Conservation (phyloP, 306 rosid genomes). For the Gastrolobium villosum region DNA sequence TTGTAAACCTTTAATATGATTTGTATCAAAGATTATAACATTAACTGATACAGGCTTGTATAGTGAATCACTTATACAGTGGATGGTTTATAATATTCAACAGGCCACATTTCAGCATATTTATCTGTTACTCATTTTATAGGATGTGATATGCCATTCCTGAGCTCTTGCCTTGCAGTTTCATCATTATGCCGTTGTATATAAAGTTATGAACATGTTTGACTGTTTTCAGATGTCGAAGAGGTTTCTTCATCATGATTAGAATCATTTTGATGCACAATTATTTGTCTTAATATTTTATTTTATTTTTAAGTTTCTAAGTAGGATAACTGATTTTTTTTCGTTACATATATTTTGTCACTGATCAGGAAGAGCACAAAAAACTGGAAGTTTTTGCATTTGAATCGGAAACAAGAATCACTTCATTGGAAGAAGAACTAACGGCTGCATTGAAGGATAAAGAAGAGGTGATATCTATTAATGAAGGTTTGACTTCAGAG, state of each 20-base stretch:
- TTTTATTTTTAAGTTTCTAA: neutral
- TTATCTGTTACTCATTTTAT: conserved; percentile 10
- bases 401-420: conserved; percentile 76
- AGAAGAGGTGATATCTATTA: conserved; percentile 64
- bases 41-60: conserved; percentile 6
- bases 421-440: conserved; percentile 74
- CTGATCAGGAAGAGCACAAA: conserved; percentile 78
- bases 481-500: conserved; percentile 72
- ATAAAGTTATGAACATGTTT: conserved; percentile 16
- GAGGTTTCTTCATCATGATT: conserved; percentile 7
- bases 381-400: conserved; percentile 73
- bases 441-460: conserved; percentile 61
- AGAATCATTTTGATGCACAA: conserved; percentile 9
- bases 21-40: conserved; percentile 16
- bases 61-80: neutral
- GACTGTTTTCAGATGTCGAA: conserved; percentile 10
- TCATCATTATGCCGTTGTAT: neutral
- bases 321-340: conserved; percentile 21
- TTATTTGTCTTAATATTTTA: neutral
- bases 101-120: conserved; percentile 1
- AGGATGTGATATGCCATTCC: conserved; percentile 16
- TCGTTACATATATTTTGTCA: conserved; percentile 12
- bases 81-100: conserved; percentile 10
- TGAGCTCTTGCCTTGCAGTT: conserved; percentile 6
- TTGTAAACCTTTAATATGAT: conserved; percentile 4